These are phyloP conservation scores for Saccharum hybrid DNA, from an alignment of 202 grass and related monocot genomes.

Conservation along the genomic window DNA sequence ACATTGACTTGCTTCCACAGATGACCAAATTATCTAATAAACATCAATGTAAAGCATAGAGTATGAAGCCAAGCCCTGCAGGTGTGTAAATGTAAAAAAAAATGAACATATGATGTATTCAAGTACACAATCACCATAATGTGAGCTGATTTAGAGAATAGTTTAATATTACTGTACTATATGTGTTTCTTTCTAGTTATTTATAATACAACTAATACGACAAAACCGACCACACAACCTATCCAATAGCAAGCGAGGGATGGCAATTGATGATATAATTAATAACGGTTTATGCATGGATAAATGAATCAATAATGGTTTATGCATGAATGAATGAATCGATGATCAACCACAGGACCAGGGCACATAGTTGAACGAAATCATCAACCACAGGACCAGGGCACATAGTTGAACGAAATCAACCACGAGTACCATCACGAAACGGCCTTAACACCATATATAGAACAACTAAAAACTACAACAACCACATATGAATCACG, in stretches of 20 bases:
- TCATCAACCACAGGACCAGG: neutral
- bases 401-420: neutral
- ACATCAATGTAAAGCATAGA: neutral
- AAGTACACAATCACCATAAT: neutral
- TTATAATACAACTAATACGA: neutral
- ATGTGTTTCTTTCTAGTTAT: neutral
- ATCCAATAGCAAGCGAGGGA: neutral
- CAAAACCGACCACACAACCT: neutral
- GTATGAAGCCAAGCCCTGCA: conserved; percentile 1
- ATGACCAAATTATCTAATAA: neutral
- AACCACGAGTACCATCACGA: neutral
- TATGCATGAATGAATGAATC: neutral
- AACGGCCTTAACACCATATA: neutral
- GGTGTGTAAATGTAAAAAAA: neutral
- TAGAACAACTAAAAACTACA: conserved; percentile 24
- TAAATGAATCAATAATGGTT: neutral
- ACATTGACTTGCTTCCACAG: conserved; percentile 6
- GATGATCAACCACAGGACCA: neutral
- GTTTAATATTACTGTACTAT: neutral
- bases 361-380: neutral
- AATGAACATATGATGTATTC: neutral
- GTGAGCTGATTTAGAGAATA: conserved; percentile 4
- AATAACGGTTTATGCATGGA: neutral
- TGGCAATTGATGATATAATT: conserved; percentile 19
- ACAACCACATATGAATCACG: neutral